Base-by-base conservation (phyloP, 192 early-diverging fungal genomes). In the Podila minutissima region DNA sequence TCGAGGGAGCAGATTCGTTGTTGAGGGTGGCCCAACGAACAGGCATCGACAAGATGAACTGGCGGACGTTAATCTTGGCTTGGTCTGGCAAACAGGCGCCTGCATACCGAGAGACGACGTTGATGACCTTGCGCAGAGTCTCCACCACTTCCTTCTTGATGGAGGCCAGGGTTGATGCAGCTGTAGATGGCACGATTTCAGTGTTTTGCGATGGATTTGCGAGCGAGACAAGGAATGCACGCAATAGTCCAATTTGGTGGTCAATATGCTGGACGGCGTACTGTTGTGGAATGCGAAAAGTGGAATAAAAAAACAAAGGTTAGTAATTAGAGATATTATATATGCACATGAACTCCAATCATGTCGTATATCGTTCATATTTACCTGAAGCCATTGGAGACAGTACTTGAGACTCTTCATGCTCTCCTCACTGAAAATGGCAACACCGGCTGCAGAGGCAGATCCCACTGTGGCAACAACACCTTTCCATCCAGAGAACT, bases 361-460 rank as follows among this genome's bases (percentile, higher is more conserved):
- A 12, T 48, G 19, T 38, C 4, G 10, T 2, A 32, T 10, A 35
- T 53, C 2, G 50, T 20, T 53, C 50, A n/a, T 53, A n/a, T 53
- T 19, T 82, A 89, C 88, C 83, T 92, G 87, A 4, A 97, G 82
- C 94, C 94, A 97, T 71, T 92, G 87, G 26, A 96, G 84, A 83
- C 97, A 98, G 82, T 97, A 98, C 57, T 91, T 88, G 51, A 98
- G 82, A 68, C 91, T 93, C 70, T 91, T 88, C 88, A 97, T 90
- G 72, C 93, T 92, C 77, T 98, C 96, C 68, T 97, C 95, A 67
- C 93, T 94, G 35, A 96, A 90, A 12, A 94, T 91, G 69, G 95
- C 88, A 6, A 92, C 93, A 8, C 93, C 91, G 2, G 92, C 77
- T 59, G 90, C 90, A 3, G 90, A 89, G 31, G 87, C 88, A 0